Percentiles rank a stretch among this genome's conserved stretches.
phyloP scores from a whole-genome alignment of 1,139 yeast species.

The Sugiyamaella pinicola region DNA sequence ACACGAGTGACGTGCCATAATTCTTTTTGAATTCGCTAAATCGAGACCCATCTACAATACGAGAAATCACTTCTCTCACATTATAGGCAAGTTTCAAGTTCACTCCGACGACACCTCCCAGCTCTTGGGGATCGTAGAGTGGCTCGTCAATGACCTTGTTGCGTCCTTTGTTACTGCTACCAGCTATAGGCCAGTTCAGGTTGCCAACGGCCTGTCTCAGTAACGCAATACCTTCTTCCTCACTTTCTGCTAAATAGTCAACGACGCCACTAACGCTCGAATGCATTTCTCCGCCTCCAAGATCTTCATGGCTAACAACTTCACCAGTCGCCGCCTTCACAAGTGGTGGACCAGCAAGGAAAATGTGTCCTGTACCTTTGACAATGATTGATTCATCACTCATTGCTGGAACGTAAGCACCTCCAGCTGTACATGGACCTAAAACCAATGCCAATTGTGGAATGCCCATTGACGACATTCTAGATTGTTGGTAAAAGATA shows the following conservation, averaged over 20 bases:
- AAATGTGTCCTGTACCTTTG: slow-evolving; percentile 42
- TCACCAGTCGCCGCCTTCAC: slow-evolving; percentile 46
- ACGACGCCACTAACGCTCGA: slow-evolving; percentile 42
- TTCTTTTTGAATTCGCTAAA: slow-evolving; percentile 41
- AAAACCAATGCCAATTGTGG: slow-evolving; percentile 43
- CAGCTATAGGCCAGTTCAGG: slow-evolving; percentile 34
- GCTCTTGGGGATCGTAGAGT: slow-evolving; percentile 39
- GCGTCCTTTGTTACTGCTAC: not conserved
- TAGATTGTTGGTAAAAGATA: slow-evolving; percentile 42
- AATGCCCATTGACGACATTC: slow-evolving; percentile 41
- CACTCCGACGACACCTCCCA: slow-evolving; percentile 42
- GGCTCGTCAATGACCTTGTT: slow-evolving; percentile 35
- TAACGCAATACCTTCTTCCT: slow-evolving; percentile 41
- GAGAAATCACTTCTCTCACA: slow-evolving; percentile 42
- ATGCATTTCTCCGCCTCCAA: slow-evolving; percentile 45
- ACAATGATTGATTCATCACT: slow-evolving; percentile 44
- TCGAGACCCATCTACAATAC: slow-evolving; percentile 42
- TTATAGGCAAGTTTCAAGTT: slow-evolving; percentile 41
- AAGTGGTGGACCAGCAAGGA: slow-evolving; percentile 44
- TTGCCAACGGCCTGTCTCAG: slow-evolving; percentile 39
- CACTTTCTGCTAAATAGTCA: slow-evolving; percentile 42
- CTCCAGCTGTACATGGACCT: slow-evolving; percentile 47
- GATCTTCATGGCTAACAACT: slow-evolving; percentile 42
- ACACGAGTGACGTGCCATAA: slow-evolving; percentile 41
- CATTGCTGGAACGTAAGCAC: slow-evolving; percentile 45